Percentiles rank a stretch among this genome's conserved stretches.
Evolutionary conservation across 257 asterid genomes (phyloP).

Genomic region (Solanum corneliomulleri): DNA sequence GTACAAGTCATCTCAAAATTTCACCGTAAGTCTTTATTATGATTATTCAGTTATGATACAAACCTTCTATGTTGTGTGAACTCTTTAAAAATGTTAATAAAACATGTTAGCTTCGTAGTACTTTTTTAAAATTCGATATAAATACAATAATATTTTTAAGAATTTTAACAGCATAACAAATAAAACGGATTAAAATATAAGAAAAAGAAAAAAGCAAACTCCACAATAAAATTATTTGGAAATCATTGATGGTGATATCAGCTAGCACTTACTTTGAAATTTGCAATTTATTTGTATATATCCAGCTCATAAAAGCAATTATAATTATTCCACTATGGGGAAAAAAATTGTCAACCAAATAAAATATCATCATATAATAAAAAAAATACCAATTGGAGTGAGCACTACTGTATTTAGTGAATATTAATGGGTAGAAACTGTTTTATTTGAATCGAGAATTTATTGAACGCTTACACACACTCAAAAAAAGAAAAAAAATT

Average conservation of each 20-base stretch:
- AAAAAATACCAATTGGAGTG: not conserved
- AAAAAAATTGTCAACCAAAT: not conserved
- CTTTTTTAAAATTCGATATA: accelerated
- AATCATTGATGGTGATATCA: not conserved
- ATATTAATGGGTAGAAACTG: not conserved
- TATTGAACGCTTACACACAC: not conserved
- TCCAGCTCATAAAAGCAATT: not conserved
- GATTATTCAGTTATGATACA: not conserved
- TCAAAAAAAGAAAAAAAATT: no score
- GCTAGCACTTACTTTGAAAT: not conserved
- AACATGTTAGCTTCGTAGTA: not conserved
- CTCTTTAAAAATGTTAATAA: not conserved
- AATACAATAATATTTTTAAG: no score
- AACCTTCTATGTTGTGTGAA: no score
- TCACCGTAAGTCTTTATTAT: no score
- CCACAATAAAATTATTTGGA: not conserved
- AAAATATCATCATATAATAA: not conserved
- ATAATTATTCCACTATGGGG: not conserved
- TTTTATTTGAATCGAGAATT: not conserved
- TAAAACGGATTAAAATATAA: not conserved
- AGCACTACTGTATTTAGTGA: not conserved
- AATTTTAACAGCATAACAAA: not conserved
- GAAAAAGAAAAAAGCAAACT: not conserved
- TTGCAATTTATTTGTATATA: not conserved
- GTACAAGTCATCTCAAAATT: no score